Percentiles rank a stretch among this genome's conserved stretches.
phyloP scores from a whole-genome alignment of 768 basidiomycete species.

The Xerocomus spinulosus region DNA sequence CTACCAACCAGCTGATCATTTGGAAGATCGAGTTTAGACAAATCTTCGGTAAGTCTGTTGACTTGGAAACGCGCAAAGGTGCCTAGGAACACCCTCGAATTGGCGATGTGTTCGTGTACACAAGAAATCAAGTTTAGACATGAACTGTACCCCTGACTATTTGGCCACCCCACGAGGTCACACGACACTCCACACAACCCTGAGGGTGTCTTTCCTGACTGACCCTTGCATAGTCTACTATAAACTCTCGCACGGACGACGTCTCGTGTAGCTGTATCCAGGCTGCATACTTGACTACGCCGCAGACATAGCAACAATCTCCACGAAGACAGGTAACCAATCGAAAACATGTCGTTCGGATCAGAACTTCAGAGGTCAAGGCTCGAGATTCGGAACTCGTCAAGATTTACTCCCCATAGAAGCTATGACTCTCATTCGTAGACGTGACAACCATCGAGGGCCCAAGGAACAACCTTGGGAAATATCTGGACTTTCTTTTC shows the following conservation, averaged over 20 bases:
- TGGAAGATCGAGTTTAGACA: too few species aligned
- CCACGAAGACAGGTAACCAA: constrained; percentile 2
- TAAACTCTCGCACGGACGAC: neutral
- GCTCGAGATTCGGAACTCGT: neutral
- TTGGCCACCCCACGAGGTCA: neutral
- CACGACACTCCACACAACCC: neutral
- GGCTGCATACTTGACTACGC: neutral
- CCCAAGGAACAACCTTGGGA: constrained; percentile 6
- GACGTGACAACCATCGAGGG: neutral
- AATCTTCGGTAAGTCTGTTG: neutral
- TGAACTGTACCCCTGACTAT: neutral
- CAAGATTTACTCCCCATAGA: constrained; percentile 1
- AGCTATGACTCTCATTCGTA: constrained; percentile 2
- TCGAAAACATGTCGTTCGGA: constrained; percentile 1
- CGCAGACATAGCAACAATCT: constrained; percentile 4
- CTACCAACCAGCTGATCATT: too few species aligned
- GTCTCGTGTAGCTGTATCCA: constrained; percentile 1
- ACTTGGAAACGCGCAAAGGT: constrained; percentile 1
- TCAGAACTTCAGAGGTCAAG: neutral
- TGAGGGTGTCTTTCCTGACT: neutral
- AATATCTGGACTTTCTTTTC: neutral
- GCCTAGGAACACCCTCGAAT: too few species aligned
- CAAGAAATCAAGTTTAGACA: neutral
- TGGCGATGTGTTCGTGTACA: too few species aligned
- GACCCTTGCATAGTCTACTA: neutral